These are phyloP conservation scores for Cryoendolithus antarcticus DNA, from an alignment of 2,329 filamentous ascomycete genomes.

Conservation along the genomic window DNA sequence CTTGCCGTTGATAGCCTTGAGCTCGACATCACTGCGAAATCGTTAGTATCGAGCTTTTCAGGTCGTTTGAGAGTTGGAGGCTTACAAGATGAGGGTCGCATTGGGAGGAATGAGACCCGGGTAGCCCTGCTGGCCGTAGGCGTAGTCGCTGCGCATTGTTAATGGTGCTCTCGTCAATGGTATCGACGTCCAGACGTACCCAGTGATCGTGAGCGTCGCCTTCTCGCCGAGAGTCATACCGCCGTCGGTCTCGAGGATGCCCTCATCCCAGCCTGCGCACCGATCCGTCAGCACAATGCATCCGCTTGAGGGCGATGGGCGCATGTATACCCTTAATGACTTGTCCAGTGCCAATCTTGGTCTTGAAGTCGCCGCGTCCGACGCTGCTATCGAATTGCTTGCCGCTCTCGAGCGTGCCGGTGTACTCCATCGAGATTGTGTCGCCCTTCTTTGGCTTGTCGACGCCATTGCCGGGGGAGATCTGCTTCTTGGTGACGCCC, in stretches of 20 bases:
- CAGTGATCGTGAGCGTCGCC: constrained; percentile 68
- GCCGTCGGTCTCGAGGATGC: constrained; percentile 42
- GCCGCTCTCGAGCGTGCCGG: constrained; percentile 68
- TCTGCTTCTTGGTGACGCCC: constrained; percentile 55
- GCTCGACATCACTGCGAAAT: constrained; percentile 49
- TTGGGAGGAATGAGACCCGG: constrained; percentile 63
- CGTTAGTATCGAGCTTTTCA: constrained; percentile 3
- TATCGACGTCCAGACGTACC: constrained; percentile 39
- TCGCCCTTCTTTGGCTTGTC: constrained; percentile 54
- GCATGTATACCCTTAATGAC: constrained; percentile 69
- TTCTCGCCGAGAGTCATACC: constrained; percentile 88
- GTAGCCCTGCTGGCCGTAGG: constrained; percentile 58
- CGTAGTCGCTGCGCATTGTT: constrained; percentile 42
- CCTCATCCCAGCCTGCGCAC: constrained; percentile 45
- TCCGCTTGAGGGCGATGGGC: neutral
- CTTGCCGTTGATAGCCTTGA: constrained; percentile 50
- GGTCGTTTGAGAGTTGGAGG: constrained; percentile 14
- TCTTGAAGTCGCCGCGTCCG: constrained; percentile 63
- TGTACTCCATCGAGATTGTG: constrained; percentile 79
- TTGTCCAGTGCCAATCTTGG: constrained; percentile 65
- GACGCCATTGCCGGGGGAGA: constrained; percentile 49
- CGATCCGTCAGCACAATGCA: constrained; percentile 2
- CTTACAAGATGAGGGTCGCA: constrained; percentile 74
- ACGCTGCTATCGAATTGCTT: constrained; percentile 78
- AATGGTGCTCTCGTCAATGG: neutral